Evolutionary conservation across 768 basidiomycete species (phyloP).

Genomic region (Chiua virens): DNA sequence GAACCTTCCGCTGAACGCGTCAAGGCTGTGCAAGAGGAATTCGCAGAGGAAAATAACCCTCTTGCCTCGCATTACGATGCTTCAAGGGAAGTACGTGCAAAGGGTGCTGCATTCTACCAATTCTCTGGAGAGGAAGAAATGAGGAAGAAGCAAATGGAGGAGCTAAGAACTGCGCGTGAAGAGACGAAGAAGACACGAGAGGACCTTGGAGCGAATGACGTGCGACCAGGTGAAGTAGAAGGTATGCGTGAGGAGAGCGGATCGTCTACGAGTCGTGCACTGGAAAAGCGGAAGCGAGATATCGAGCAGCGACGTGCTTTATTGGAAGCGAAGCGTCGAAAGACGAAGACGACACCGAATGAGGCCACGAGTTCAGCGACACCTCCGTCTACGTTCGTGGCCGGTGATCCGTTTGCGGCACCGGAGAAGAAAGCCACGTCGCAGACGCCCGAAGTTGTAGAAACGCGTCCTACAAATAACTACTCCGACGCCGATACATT

Average conservation of each 20-base stretch:
- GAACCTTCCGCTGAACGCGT: constrained; percentile 79
- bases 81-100: constrained; percentile 75
- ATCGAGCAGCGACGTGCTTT: constrained; percentile 61
- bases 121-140: constrained; percentile 86
- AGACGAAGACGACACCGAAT: constrained; percentile 33
- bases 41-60: constrained; percentile 68
- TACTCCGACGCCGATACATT: constrained; percentile 55
- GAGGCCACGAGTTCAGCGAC: constrained; percentile 1
- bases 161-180: constrained; percentile 60
- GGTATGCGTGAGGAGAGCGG: constrained; percentile 56
- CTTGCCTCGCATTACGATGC: constrained; percentile 82
- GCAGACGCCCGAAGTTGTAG: constrained; percentile 25
- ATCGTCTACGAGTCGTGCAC: constrained; percentile 45
- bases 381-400: constrained; percentile 5
- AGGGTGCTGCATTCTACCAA: constrained; percentile 90
- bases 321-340: constrained; percentile 69
- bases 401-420: constrained; percentile 50
- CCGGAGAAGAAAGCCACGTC: constrained; percentile 39
- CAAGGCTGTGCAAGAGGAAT: constrained; percentile 68
- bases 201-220: constrained; percentile 59
- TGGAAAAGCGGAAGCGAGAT: constrained; percentile 72
- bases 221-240: constrained; percentile 71
- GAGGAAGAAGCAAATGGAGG: constrained; percentile 79
- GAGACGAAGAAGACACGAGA: constrained; percentile 69
- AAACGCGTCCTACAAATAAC: constrained; percentile 20